These are phyloP conservation scores for Quercus robur DNA, from an alignment of 306 rosid species.

Conservation along the genomic window DNA sequence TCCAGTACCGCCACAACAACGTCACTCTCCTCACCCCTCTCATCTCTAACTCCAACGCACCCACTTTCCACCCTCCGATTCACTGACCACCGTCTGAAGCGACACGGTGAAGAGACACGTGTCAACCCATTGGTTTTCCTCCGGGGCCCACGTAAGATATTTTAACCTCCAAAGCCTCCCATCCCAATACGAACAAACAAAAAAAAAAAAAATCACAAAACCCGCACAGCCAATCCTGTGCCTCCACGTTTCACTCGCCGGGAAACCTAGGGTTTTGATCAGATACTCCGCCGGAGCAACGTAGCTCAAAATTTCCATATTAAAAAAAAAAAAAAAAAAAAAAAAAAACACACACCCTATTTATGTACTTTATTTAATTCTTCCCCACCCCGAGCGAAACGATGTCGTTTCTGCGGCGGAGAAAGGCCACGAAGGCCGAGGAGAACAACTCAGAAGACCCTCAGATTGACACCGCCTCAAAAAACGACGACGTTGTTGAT, in stretches of 20 bases:
- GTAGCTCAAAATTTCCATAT: conserved; percentile 1
- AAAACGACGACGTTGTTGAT: not conserved
- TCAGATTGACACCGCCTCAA: conserved; percentile 2
- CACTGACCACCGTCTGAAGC: not conserved
- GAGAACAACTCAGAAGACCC: too few species aligned
- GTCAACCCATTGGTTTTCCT: not conserved
- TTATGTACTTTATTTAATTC: too few species aligned
- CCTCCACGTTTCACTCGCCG: conserved; percentile 16
- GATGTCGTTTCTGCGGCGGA: conserved; percentile 63
- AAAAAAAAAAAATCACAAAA: not conserved
- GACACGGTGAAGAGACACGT: not conserved
- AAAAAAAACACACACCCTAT: too few species aligned
- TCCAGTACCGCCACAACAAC: too few species aligned
- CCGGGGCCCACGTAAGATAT: conserved; percentile 14
- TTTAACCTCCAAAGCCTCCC: not conserved
- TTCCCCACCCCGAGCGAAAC: not conserved
- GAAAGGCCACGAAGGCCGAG: conserved; percentile 33
- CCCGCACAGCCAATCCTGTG: not conserved
- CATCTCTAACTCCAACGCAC: too few species aligned
- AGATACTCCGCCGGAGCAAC: conserved; percentile 13
- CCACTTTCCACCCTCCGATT: too few species aligned
- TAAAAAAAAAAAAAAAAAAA: not conserved
- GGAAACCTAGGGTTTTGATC: conserved; percentile 11
- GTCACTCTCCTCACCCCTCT: too few species aligned
- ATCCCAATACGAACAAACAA: not conserved